Base-by-base conservation (phyloP, 345 rosid species). In the Draba incana region DNA sequence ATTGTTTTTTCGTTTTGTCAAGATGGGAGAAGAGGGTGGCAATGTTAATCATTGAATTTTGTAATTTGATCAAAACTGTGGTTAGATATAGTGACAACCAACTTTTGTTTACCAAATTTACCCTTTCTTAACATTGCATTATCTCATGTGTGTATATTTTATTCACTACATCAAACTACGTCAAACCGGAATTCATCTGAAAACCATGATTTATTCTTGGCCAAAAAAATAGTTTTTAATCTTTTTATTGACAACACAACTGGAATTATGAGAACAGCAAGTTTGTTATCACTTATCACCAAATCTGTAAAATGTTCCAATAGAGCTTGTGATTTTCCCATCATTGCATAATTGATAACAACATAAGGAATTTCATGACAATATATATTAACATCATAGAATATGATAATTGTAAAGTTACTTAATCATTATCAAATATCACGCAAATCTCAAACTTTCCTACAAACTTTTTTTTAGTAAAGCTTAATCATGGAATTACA, bases 11-110 rank as follows among this genome's bases (percentile, higher is more conserved):
- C 46, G n/a, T n/a, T n/a, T n/a, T n/a, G n/a, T 31, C 35, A 13
- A 11, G 30, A 65, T 66, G 52, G 13, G 52, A 53, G 42, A 52
- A 47, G 45, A 56, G n/a, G 63, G 39, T 53, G 63, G 57, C 37
- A 33, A 44, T 25, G 63, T 39, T 54, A 71, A 71, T 54, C 69
- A 71, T 63, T 71, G 49, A 55, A 10, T 62, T 35, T 14, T 70
- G 38, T 41, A 44, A 8, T 35, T 12, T 71, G 57, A 63, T 62
- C 69, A 71, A 35, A 54, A 54, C 41, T 33, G 62, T 71, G 23
- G 75, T 53, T 23, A 51, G 35, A 50, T 70, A 41, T 42, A 37
- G 20, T 52, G 75, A 24, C 75, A 70, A n/a, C 48, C 62, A 62
- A 53, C 30, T 51, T 30, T 8, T 50, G n/a, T 0, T 28, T 58